Evolutionary conservation across 1,284 basidiomycete genomes (phyloP), one percentile per base, ranked within the genome.

Genomic region (Ustilago crameri): DNA sequence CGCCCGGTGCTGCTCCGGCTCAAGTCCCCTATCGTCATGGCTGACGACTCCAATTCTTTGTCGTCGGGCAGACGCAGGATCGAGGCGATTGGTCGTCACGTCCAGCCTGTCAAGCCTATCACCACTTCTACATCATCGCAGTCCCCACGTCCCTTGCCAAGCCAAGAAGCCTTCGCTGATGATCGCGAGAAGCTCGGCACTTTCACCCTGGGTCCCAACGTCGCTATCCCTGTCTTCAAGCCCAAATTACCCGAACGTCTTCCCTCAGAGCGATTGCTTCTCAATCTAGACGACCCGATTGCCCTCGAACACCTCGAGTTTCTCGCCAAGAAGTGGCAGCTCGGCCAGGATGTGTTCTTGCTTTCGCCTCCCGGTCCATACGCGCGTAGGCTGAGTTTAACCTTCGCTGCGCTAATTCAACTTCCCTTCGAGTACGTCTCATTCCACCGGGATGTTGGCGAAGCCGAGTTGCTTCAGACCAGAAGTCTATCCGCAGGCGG

Each of bases 361-460:
- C 62, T 84, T 40, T 74, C 78, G 9, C 57, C 82, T 0, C 84
- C 84, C 4, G 82, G 82, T 12, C 82, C 83, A 0, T 84, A 80
- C 61, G 73, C 84, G 0, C 80, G 84, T n/a, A 67, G 84, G 5
- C 76, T 84, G 27, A 79, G 80, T 38, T 70, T 83, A 30, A 84
- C 84, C 0, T 84, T 84, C 35, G 79, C 80, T 10, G 69, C 81
- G 23, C 69, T 83, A 10, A 62, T 83, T n/a, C 81, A 82, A 58
- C 60, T 82, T 26, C 81, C 81, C 3, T 74, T 76, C 49, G 84
- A 85, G 58, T 72, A 82, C 54, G 80, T 84, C 47, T 74, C 80
- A 5, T 77, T 85, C 44, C 84, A 85, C 51, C 73, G 82, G 3
- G 84, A 85, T 55, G 62, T 84, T 5, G 82, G 83, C 26, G 84